Evolutionary conservation across 768 basidiomycete species (phyloP).

Genomic region (Pleurotus platypus): DNA sequence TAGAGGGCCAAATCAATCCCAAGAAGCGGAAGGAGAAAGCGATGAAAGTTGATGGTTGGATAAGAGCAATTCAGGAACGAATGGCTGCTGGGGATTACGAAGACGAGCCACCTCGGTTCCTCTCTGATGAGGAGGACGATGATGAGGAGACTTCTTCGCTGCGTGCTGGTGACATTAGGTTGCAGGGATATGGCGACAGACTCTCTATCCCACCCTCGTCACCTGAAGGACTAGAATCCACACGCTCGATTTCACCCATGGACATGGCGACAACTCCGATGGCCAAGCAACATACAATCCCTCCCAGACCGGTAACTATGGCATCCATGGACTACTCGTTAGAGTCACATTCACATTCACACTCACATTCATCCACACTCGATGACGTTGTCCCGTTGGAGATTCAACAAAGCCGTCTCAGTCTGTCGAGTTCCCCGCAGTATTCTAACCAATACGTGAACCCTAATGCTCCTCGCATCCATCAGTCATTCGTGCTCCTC

Average conservation of each 20-base stretch:
- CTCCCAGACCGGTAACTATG: constrained; percentile 26
- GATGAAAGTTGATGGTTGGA: constrained; percentile 81
- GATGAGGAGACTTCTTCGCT: constrained; percentile 20
- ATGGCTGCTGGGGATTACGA: constrained; percentile 62
- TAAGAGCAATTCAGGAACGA: constrained; percentile 66
- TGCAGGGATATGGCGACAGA: constrained; percentile 16
- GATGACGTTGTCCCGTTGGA: constrained; percentile 68
- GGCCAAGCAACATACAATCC: constrained; percentile 26
- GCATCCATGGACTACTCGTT: constrained; percentile 7
- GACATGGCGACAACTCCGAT: constrained; percentile 27
- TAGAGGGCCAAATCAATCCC: constrained; percentile 85
- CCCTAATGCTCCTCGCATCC: constrained; percentile 35
- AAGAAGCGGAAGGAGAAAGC: constrained; percentile 66
- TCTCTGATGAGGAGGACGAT: constrained; percentile 40
- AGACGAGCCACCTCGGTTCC: constrained; percentile 56
- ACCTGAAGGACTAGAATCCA: not conserved
- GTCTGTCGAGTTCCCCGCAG: constrained; percentile 23
- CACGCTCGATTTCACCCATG: constrained; percentile 1
- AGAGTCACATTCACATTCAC: constrained; percentile 14
- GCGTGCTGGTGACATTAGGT: constrained; percentile 15
- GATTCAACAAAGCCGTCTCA: constrained; percentile 58
- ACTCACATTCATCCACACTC: constrained; percentile 44
- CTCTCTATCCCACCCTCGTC: not conserved
- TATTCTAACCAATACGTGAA: constrained; percentile 27
- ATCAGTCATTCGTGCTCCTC: constrained; percentile 72